phyloP scores from a whole-genome alignment of 176 grass and related monocot genomes.

The Elymus sibiricus region DNA sequence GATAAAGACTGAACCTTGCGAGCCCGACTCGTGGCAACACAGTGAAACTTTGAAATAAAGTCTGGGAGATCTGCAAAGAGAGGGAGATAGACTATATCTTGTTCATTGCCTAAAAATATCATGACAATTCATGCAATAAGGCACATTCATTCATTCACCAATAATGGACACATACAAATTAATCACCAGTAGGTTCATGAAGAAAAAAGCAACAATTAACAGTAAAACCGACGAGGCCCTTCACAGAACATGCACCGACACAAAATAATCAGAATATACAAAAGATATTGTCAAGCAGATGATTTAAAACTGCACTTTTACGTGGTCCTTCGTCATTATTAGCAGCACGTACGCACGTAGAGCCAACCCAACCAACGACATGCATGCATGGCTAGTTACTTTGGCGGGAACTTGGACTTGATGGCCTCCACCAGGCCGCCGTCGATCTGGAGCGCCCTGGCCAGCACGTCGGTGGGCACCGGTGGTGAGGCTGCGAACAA shows the following conservation, averaged over 20 bases:
- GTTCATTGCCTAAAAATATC: not conserved
- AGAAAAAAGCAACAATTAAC: not conserved
- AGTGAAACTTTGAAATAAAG: no score
- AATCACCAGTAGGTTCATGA: not conserved
- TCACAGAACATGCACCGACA: not conserved
- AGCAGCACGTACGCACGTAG: not conserved
- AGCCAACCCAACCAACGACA: not conserved
- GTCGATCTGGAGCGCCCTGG: slow-evolving; percentile 52
- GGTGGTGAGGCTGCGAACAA: slow-evolving; percentile 47
- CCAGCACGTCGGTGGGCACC: slow-evolving; percentile 45
- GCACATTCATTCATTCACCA: not conserved
- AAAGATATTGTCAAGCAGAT: not conserved
- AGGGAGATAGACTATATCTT: no score
- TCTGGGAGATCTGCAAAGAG: no score
- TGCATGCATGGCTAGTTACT: not conserved
- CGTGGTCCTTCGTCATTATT: not conserved
- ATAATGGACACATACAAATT: not conserved
- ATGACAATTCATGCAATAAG: not conserved
- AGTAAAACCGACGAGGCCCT: not conserved
- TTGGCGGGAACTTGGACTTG: slow-evolving; percentile 43
- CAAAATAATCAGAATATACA: not conserved
- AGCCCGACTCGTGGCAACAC: no score
- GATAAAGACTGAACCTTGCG: no score
- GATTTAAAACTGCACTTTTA: not conserved
- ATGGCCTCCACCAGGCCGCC: slow-evolving; percentile 48